A percentile compares a stretch with the other conserved stretches of the same genome.
These are phyloP conservation scores for Silene vulgaris DNA, from an alignment of 179 eudicot species.

Conservation along the genomic window DNA sequence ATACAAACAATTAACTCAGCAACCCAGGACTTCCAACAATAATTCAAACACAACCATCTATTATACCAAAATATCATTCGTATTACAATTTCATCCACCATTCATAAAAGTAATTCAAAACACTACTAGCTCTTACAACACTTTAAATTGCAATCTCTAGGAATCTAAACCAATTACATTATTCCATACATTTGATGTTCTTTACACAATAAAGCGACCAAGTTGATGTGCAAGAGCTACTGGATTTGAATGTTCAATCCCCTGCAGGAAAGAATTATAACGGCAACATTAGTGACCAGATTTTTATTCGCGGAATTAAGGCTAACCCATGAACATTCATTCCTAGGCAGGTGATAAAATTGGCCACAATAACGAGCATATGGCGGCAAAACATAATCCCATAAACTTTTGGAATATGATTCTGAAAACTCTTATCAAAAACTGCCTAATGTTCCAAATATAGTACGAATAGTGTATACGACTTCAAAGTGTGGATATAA, in stretches of 20 bases:
- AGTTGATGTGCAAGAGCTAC: slow-evolving; percentile 82
- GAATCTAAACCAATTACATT: too few species aligned
- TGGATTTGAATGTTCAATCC: slow-evolving; percentile 87
- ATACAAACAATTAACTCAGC: too few species aligned
- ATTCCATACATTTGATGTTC: too few species aligned
- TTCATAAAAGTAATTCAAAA: too few species aligned
- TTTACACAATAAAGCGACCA: slow-evolving; percentile 26
- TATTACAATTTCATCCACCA: too few species aligned
- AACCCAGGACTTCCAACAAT: too few species aligned
- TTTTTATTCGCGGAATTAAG: not conserved
- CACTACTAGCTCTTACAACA: too few species aligned
- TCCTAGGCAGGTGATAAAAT: too few species aligned
- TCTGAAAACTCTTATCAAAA: not conserved
- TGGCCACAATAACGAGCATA: not conserved
- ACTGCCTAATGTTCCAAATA: not conserved
- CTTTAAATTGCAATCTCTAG: too few species aligned
- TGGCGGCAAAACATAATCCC: not conserved
- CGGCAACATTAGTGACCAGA: slow-evolving; percentile 4
- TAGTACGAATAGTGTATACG: not conserved
- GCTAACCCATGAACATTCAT: not conserved
- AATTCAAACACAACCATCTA: too few species aligned
- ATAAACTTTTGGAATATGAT: not conserved
- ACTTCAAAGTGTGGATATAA: too few species aligned
- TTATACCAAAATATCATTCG: too few species aligned
- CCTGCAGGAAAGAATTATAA: slow-evolving; percentile 42